Percentiles rank a stretch among this genome's conserved stretches.
These are phyloP conservation scores for Phytophthora idaei DNA, from an alignment of 352 stramenopile genomes.

Conservation along the genomic window DNA sequence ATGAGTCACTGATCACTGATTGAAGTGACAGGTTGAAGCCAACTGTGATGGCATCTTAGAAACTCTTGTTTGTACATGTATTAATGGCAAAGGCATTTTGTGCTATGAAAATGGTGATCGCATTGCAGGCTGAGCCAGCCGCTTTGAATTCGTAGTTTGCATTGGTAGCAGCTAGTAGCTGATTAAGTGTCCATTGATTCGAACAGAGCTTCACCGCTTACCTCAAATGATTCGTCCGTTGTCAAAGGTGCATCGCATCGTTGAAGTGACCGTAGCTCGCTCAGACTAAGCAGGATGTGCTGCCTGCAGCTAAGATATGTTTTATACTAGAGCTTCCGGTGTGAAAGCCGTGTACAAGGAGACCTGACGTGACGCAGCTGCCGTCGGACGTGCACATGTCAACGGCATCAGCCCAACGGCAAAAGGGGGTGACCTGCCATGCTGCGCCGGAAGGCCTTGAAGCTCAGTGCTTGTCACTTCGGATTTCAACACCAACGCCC, in stretches of 20 bases:
- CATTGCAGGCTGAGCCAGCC: slow-evolving; percentile 68
- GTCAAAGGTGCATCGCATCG: slow-evolving; percentile 16
- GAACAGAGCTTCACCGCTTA: neutral
- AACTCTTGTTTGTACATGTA: neutral
- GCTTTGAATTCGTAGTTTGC: slow-evolving; percentile 1
- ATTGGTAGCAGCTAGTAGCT: no score
- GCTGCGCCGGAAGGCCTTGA: neutral
- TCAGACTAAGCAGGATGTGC: neutral
- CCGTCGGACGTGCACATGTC: neutral
- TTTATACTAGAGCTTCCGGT: neutral
- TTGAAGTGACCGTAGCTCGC: slow-evolving; percentile 18
- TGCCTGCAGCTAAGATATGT: neutral
- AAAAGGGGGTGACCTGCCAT: no score
- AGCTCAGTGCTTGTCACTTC: slow-evolving; percentile 8
- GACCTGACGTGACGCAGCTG: slow-evolving; percentile 1
- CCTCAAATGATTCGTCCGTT: neutral
- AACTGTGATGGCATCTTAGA: no score
- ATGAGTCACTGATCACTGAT: slow-evolving; percentile 3
- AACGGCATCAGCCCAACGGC: neutral
- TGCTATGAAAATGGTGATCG: slow-evolving; percentile 12
- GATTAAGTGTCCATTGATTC: slow-evolving; percentile 1
- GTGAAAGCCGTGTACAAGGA: slow-evolving; percentile 3
- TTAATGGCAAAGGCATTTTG: neutral
- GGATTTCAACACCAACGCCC: slow-evolving; percentile 5
- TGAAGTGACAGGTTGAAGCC: slow-evolving; percentile 12